Conservation (phyloP, 108 stramenopile species). For the Craspedostauros australis region DNA sequence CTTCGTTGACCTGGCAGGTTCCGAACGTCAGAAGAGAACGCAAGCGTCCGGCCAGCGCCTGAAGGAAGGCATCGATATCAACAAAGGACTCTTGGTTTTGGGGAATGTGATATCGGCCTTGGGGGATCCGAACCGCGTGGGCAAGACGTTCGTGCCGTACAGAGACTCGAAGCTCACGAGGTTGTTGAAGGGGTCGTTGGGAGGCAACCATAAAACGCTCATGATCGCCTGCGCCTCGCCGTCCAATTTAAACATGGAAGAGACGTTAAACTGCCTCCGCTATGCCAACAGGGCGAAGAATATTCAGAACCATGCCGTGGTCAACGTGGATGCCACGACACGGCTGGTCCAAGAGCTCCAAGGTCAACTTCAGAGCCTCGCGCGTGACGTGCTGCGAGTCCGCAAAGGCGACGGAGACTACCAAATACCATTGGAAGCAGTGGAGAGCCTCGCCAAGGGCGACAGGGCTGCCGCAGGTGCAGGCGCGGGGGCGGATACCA, state of each 20-base stretch:
- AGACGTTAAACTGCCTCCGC: constrained; percentile 90
- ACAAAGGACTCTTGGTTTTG: constrained; percentile 90
- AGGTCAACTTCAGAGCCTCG: constrained; percentile 40
- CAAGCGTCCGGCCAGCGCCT: constrained; percentile 76
- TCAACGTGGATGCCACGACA: constrained; percentile 62
- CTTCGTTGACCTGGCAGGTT: constrained; percentile 92
- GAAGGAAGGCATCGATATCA: constrained; percentile 96
- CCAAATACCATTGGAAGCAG: constrained; percentile 29
- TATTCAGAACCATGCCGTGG: constrained; percentile 87
- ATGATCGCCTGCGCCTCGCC: constrained; percentile 96
- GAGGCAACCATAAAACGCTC: constrained; percentile 95
- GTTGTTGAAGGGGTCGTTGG: constrained; percentile 83
- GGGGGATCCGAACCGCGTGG: constrained; percentile 59
- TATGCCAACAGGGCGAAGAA: constrained; percentile 97
- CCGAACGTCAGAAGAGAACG: constrained; percentile 79
- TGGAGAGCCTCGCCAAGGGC: constrained; percentile 38
- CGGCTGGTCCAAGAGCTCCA: constrained; percentile 36
- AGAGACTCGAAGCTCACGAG: constrained; percentile 93
- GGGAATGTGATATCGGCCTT: constrained; percentile 97
- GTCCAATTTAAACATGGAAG: constrained; percentile 73
- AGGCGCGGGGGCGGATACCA: too few species aligned
- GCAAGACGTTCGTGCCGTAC: constrained; percentile 87
- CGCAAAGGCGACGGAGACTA: constrained; percentile 31
- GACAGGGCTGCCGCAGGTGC: too few species aligned
- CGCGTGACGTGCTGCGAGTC: constrained; percentile 47